Conservation (phyloP, 2,329 filamentous ascomycete species). For the Colletotrichum theobromicola region DNA sequence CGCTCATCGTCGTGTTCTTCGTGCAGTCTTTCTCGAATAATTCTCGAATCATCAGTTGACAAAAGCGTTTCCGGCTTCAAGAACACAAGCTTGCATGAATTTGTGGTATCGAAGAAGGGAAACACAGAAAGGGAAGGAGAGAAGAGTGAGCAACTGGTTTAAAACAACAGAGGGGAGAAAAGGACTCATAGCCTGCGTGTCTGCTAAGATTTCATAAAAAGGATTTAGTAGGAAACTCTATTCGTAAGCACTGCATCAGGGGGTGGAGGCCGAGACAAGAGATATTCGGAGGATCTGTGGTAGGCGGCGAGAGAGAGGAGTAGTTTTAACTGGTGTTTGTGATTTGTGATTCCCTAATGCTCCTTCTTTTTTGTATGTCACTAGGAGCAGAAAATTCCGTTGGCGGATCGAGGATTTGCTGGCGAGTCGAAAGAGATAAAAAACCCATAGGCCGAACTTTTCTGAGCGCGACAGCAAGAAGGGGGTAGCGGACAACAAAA, state of each 20-base stretch:
- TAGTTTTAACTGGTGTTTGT: conserved; percentile 12
- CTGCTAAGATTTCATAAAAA: background rate
- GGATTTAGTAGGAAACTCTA: background rate
- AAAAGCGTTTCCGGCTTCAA: background rate
- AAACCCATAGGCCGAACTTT: background rate
- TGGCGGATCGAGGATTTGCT: background rate
- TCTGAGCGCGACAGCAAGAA: conserved; percentile 1
- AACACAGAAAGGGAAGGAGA: background rate
- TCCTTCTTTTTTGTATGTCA: conserved; percentile 2
- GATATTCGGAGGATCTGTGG: background rate
- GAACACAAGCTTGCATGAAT: background rate
- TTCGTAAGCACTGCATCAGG: conserved; percentile 4
- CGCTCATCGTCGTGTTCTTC: background rate
- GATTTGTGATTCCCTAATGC: conserved; percentile 16
- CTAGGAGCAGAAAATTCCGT: conserved; percentile 6
- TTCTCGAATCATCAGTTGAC: background rate
- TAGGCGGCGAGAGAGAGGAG: background rate
- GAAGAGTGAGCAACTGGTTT: background rate
- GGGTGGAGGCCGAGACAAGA: background rate
- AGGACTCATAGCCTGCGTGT: background rate
- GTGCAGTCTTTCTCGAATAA: background rate
- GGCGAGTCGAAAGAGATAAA: background rate
- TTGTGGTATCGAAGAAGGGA: conserved; percentile 13
- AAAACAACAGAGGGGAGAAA: background rate
- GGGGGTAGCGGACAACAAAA: conserved; percentile 7